These are phyloP conservation scores for Dactylonectria macrodidyma DNA, from an alignment of 2,329 filamentous ascomycete species.

Conservation along the genomic window DNA sequence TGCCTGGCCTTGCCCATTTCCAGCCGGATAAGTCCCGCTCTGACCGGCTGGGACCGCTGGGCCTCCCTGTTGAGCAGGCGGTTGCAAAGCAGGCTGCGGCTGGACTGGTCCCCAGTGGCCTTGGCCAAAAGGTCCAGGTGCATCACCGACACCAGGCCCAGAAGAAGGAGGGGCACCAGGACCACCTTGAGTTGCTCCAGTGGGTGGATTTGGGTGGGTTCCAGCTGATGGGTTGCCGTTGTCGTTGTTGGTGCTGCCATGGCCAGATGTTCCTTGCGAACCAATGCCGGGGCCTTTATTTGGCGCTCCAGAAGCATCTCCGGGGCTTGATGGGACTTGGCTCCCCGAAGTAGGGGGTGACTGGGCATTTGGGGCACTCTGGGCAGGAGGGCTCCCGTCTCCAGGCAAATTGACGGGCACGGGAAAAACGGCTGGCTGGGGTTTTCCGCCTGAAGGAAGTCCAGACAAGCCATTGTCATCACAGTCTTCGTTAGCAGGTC, in stretches of 20 bases:
- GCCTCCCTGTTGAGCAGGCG: constrained; percentile 12
- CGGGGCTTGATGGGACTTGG: not conserved
- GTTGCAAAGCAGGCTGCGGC: constrained; percentile 17
- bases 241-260: constrained; percentile 1
- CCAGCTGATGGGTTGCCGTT: constrained; percentile 3
- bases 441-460: constrained; percentile 11
- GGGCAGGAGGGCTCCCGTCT: not conserved
- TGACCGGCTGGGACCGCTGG: constrained; percentile 5
- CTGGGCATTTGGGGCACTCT: constrained; percentile 11
- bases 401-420: constrained; percentile 2
- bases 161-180: not conserved
- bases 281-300: not conserved
- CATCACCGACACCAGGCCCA: not conserved
- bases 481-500: constrained; percentile 20
- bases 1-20: not conserved
- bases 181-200: not conserved
- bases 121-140: not conserved
- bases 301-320: constrained; percentile 3
- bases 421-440: constrained; percentile 8
- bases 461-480: not conserved
- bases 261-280: not conserved
- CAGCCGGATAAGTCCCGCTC: constrained; percentile 1
- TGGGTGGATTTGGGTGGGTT: not conserved
- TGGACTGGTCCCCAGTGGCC: constrained; percentile 4
- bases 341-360: not conserved